Percentiles rank a stretch among this genome's conserved stretches.
Evolutionary conservation across 106 monocot species (phyloP).

Genomic region (Triglochin maritima): DNA sequence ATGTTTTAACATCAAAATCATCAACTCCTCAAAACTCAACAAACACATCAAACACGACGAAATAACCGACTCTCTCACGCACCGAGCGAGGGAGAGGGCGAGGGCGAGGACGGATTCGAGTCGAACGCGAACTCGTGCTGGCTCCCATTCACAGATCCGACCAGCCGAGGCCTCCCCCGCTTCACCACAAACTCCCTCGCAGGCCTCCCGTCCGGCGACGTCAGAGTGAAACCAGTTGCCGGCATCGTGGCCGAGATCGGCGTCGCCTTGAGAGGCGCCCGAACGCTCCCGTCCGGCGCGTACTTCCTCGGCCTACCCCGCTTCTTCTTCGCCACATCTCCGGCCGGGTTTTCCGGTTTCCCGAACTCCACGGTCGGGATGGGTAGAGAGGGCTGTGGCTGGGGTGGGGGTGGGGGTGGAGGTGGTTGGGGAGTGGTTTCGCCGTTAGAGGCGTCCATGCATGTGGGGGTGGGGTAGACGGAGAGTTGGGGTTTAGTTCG

Average conservation of each 20-base stretch:
- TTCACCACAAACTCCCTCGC: neutral
- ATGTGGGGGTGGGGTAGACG: too few species aligned
- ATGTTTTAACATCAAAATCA: too few species aligned
- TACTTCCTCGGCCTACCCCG: conserved; percentile 45
- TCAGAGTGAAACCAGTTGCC: conserved; percentile 10
- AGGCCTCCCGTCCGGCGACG: conserved; percentile 7
- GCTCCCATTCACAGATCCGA: conserved; percentile 15
- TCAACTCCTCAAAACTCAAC: too few species aligned
- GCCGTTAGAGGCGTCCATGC: conserved; percentile 1
- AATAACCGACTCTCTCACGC: too few species aligned
- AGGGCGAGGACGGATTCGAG: neutral
- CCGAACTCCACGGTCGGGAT: neutral
- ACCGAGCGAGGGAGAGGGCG: neutral
- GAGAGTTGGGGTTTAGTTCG: too few species aligned
- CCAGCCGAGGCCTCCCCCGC: conserved; percentile 29
- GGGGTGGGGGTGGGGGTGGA: neutral
- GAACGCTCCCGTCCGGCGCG: conserved; percentile 25
- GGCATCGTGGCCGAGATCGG: conserved; percentile 20
- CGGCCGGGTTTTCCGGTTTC: neutral
- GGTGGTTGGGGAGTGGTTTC: neutral
- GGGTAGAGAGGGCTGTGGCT: neutral
- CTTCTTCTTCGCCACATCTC: conserved; percentile 17
- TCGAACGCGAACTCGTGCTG: neutral
- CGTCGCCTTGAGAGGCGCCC: conserved; percentile 12
- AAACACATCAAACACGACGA: too few species aligned